A percentile compares a stretch with the other conserved stretches of the same genome.
Evolutionary conservation across 371 early-diverging fungal genomes (phyloP).

Genomic region (Zancudomyces culisetae): DNA sequence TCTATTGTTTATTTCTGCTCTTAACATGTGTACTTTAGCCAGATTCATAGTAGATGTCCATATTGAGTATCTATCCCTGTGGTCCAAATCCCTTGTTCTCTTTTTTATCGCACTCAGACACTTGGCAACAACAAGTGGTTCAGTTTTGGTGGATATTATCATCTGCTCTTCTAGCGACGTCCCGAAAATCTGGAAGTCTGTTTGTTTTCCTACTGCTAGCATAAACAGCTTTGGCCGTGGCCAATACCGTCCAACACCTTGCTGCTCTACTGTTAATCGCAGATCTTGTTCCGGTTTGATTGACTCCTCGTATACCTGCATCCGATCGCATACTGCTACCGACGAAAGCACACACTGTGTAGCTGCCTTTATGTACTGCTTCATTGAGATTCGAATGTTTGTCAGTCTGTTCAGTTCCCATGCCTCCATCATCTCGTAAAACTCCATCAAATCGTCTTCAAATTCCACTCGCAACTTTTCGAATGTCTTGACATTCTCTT

Average conservation of each 20-base stretch:
- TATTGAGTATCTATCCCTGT: slow-evolving; percentile 21
- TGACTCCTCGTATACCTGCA: slow-evolving; percentile 48
- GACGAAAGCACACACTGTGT: slow-evolving; percentile 31
- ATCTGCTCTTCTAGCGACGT: slow-evolving; percentile 48
- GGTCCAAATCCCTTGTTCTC: slow-evolving; percentile 15
- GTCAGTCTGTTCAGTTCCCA: slow-evolving; percentile 31
- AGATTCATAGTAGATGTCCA: slow-evolving; percentile 44
- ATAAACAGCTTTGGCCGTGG: slow-evolving; percentile 50
- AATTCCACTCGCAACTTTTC: slow-evolving; percentile 45
- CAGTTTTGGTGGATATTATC: slow-evolving; percentile 29
- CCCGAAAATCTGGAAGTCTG: slow-evolving; percentile 56
- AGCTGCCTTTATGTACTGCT: slow-evolving; percentile 35
- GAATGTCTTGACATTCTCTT: slow-evolving; percentile 32
- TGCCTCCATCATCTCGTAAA: slow-evolving; percentile 26
- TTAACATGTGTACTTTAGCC: slow-evolving; percentile 37
- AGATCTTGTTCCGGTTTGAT: slow-evolving; percentile 53
- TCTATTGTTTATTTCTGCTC: slow-evolving; percentile 37
- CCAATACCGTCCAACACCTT: slow-evolving; percentile 44
- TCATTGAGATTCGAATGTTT: slow-evolving; percentile 27
- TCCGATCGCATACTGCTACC: slow-evolving; percentile 37
- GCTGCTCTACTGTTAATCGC: slow-evolving; percentile 51
- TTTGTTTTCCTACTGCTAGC: slow-evolving; percentile 39
- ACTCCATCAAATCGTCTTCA: slow-evolving; percentile 29
- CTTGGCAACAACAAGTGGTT: slow-evolving; percentile 36
- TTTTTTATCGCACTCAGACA: slow-evolving; percentile 30